These are phyloP conservation scores for Penicillium italicum DNA, from an alignment of 2,329 filamentous ascomycete genomes.

Conservation along the genomic window DNA sequence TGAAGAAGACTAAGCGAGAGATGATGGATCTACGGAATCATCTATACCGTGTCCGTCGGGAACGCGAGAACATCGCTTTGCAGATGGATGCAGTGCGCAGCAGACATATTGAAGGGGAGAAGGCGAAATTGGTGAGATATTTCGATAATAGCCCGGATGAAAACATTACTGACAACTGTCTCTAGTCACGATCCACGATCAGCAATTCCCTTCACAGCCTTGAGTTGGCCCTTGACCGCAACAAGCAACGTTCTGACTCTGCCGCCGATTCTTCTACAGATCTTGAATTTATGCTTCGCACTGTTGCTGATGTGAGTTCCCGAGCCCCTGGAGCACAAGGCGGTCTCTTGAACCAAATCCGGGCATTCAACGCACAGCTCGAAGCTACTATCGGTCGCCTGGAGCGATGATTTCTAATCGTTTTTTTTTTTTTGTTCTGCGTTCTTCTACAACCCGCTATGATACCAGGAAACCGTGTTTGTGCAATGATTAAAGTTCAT, in stretches of 20 bases:
- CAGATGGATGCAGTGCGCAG: conserved; percentile 49
- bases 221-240: conserved; percentile 42
- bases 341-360: conserved; percentile 42
- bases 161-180: conserved; percentile 9
- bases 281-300: conserved; percentile 44
- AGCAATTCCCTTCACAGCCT: conserved; percentile 44
- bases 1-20: conserved; percentile 45
- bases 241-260: conserved; percentile 23
- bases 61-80: conserved; percentile 49
- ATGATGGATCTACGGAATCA: conserved; percentile 46
- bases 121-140: conserved; percentile 32
- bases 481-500: not conserved
- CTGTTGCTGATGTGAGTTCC: conserved; percentile 42
- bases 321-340: conserved; percentile 37
- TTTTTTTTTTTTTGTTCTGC: not conserved
- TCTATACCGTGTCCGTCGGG: conserved; percentile 47
- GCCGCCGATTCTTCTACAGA: conserved; percentile 30
- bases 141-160: not conserved
- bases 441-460: not conserved
- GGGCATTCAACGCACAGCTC: conserved; percentile 43
- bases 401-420: conserved; percentile 21
- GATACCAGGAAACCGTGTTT: conserved; percentile 6
- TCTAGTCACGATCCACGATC: conserved; percentile 39
- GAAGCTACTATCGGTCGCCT: conserved; percentile 34
- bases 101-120: conserved; percentile 41